A percentile compares a stretch with the other conserved stretches of the same genome.
phyloP scores from a whole-genome alignment of 345 rosid genomes.

The Cardamine occulta region DNA sequence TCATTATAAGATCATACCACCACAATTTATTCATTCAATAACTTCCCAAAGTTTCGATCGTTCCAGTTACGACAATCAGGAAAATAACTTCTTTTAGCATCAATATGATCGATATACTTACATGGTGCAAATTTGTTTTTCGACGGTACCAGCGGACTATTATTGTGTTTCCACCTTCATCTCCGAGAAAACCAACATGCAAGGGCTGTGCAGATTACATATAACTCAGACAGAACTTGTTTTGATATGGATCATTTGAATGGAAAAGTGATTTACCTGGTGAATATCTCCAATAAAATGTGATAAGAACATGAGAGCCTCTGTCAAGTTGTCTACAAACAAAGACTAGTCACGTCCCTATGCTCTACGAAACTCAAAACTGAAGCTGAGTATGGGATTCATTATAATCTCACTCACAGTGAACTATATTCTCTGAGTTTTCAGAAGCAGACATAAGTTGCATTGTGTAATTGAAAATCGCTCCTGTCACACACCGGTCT shows the following conservation, averaged over 20 bases:
- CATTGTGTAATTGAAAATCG: conserved; percentile 79
- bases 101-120: conserved; percentile 40
- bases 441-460: conserved; percentile 65
- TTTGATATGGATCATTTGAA: not conserved
- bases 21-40: not conserved
- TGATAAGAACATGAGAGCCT: conserved; percentile 91
- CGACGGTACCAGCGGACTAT: conserved; percentile 82
- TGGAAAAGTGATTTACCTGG: conserved; percentile 59
- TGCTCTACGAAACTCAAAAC: conserved; percentile 4
- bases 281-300: conserved; percentile 91
- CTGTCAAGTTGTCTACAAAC: conserved; percentile 76
- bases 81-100: not conserved
- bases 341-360: conserved; percentile 27
- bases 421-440: conserved; percentile 34
- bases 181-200: conserved; percentile 92
- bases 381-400: conserved; percentile 19
- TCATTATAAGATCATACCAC: not conserved
- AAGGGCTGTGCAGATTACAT: conserved; percentile 63
- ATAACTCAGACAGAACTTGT: conserved; percentile 15
- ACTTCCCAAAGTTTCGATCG: not conserved
- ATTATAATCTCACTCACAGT: conserved; percentile 53
- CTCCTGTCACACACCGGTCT: conserved; percentile 81
- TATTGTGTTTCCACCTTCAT: conserved; percentile 88
- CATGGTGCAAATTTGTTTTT: conserved; percentile 94
- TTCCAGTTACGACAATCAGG: not conserved